Evolutionary conservation across 2,329 filamentous ascomycete species (phyloP), one percentile per base, ranked within the genome.

Genomic region (Lecanicillium sp.): DNA sequence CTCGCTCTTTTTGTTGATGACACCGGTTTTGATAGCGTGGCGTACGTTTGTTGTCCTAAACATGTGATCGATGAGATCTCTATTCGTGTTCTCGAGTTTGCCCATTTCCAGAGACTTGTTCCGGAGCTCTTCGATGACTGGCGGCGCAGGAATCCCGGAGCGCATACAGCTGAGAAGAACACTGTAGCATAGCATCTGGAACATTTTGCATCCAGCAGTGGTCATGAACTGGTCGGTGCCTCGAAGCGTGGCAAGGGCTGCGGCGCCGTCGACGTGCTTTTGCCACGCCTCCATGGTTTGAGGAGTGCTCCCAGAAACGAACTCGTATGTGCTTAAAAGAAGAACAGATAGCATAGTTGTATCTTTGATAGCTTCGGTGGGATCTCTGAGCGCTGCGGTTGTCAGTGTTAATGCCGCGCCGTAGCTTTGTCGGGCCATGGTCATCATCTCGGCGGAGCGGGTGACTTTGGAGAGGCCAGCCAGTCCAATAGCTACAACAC

Each of bases 261-360:
- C 70, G 2, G 77, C 76, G 9, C 75, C 76, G 40, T 71, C 72
- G 30, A 79, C 66, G 54, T 79, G 77, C 44, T 75, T 64, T 49
- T 74, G 69, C 71, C 75, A 79, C 10, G 73, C 73, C 44, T 66
- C 61, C 54, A 77, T 64, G 0, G 73, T 77, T 44, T 69, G 66
- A 7, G 66, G 61, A 6, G 65, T 69, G 17, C 63, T 66, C 14
- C 74, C 74, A 10, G 73, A 71, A 51, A 79, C 66, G 54, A 73
- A 74, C 58, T 79, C 76, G 52, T 74, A 80, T 4, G 76, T 72
- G 36, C 74, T 71, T 5, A 80, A 65, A 38, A 80, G 71, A n/a
- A 79, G 65, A 14, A 79, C 70, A 1, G 66, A 70, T 26, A 73
- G 70, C 68, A 80, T 72, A 0, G 77, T 79, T 35, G 67, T 73